phyloP scores from a whole-genome alignment of 2,329 filamentous ascomycete genomes.

The Rhinocladiella similis region DNA sequence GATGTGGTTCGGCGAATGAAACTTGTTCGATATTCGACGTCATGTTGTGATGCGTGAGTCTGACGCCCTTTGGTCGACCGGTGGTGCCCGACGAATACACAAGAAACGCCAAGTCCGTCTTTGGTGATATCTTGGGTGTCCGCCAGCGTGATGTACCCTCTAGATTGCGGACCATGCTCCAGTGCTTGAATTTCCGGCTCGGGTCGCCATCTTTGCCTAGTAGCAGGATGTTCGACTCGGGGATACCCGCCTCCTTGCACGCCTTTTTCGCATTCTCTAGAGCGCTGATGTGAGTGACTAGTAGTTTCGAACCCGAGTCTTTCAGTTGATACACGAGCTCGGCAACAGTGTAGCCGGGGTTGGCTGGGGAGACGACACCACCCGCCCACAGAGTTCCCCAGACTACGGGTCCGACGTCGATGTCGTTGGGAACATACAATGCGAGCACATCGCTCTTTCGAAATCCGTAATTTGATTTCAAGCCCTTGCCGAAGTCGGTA shows the following conservation, averaged over 20 bases:
- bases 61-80: constrained; percentile 86
- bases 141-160: constrained; percentile 53
- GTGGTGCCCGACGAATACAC: constrained; percentile 91
- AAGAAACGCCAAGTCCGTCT: constrained; percentile 76
- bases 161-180: constrained; percentile 67
- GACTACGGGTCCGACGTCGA: constrained; percentile 76
- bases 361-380: constrained; percentile 78
- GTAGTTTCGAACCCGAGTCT: constrained; percentile 71
- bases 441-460: constrained; percentile 79
- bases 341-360: constrained; percentile 79
- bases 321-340: constrained; percentile 84
- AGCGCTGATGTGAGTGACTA: constrained; percentile 71
- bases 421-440: constrained; percentile 80
- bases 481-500: constrained; percentile 74
- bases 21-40: constrained; percentile 69
- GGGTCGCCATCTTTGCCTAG: constrained; percentile 70
- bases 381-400: constrained; percentile 84
- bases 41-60: constrained; percentile 80
- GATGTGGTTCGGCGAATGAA: constrained; percentile 54
- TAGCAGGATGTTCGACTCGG: constrained; percentile 70
- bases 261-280: constrained; percentile 67
- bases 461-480: constrained; percentile 75
- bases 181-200: constrained; percentile 65
- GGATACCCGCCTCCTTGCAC: constrained; percentile 68
- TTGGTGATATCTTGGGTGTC: constrained; percentile 64